Evolutionary conservation across 1,284 basidiomycete species (phyloP).

Genomic region (Cutaneotrichosporon sp.): DNA sequence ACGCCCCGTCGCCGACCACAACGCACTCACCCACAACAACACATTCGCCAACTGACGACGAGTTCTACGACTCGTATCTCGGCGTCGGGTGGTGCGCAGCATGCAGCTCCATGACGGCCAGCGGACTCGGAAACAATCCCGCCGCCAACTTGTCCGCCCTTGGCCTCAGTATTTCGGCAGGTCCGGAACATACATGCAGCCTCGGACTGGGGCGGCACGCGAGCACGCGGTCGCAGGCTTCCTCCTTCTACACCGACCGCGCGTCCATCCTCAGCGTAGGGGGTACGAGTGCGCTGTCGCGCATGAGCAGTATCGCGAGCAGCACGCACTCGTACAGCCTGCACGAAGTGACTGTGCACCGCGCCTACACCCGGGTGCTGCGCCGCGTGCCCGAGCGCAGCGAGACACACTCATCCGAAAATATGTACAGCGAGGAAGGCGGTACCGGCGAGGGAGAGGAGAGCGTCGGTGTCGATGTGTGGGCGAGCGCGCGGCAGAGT

Average conservation of each 20-base stretch:
- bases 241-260: background rate
- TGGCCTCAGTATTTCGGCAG: background rate
- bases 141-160: background rate
- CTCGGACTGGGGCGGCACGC: background rate
- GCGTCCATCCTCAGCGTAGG: background rate
- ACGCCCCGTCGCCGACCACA: background rate
- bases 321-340: slow-evolving; percentile 9
- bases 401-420: background rate
- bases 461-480: background rate
- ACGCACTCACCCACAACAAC: background rate
- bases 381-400: slow-evolving; percentile 11
- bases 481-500: background rate
- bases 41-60: background rate
- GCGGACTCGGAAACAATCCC: background rate
- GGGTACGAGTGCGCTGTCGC: background rate
- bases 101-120: background rate
- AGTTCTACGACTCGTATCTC: background rate
- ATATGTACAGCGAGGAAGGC: background rate
- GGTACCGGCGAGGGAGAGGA: background rate
- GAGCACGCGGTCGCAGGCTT: background rate
- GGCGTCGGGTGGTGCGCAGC: background rate
- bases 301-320: slow-evolving; percentile 9
- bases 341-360: slow-evolving; percentile 23
- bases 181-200: background rate
- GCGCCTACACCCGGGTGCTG: slow-evolving; percentile 21